A percentile compares a stretch with the other conserved stretches of the same genome.
phyloP scores from a whole-genome alignment of 495 filamentous ascomycete genomes.

The Barbatosphaeria neglecta region DNA sequence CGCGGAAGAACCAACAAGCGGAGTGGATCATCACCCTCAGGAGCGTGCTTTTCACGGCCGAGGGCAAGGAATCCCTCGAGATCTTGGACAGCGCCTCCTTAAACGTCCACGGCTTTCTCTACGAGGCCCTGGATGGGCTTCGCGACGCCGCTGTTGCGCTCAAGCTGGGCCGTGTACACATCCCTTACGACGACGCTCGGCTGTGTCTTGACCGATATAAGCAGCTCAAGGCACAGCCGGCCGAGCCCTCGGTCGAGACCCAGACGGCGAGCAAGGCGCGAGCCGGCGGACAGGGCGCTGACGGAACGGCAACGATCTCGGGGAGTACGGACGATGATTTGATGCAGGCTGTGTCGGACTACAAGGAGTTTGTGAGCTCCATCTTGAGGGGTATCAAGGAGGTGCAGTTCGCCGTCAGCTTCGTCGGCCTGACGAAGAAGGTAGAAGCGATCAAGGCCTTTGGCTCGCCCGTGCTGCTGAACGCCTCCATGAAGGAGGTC shows the following conservation, averaged over 20 bases:
- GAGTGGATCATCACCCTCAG: conserved; percentile 87
- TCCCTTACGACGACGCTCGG: conserved; percentile 79
- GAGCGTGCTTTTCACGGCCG: conserved; percentile 76
- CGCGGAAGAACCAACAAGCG: conserved; percentile 65
- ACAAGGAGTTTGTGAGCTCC: conserved; percentile 83
- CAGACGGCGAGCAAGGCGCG: conserved; percentile 51
- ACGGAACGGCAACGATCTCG: conserved; percentile 59
- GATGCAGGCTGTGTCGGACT: conserved; percentile 81
- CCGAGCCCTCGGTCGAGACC: conserved; percentile 11
- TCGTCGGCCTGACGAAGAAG: conserved; percentile 72
- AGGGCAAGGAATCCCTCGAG: conserved; percentile 78
- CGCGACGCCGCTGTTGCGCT: conserved; percentile 81
- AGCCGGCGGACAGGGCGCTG: conserved; percentile 64
- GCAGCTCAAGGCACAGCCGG: conserved; percentile 17
- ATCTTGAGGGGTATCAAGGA: conserved; percentile 88
- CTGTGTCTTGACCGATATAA: conserved; percentile 42
- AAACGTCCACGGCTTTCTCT: conserved; percentile 87
- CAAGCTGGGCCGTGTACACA: conserved; percentile 78
- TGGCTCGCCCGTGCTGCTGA: conserved; percentile 63
- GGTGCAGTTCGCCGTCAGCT: conserved; percentile 90
- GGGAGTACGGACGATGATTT: conserved; percentile 63
- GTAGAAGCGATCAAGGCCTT: conserved; percentile 52
- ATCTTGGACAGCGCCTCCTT: conserved; percentile 77
- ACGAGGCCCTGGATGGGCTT: conserved; percentile 75
- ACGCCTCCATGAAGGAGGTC: conserved; percentile 89